These are phyloP conservation scores for Debaryomyces robertsiae DNA, from an alignment of 1,139 yeast genomes.

Conservation along the genomic window DNA sequence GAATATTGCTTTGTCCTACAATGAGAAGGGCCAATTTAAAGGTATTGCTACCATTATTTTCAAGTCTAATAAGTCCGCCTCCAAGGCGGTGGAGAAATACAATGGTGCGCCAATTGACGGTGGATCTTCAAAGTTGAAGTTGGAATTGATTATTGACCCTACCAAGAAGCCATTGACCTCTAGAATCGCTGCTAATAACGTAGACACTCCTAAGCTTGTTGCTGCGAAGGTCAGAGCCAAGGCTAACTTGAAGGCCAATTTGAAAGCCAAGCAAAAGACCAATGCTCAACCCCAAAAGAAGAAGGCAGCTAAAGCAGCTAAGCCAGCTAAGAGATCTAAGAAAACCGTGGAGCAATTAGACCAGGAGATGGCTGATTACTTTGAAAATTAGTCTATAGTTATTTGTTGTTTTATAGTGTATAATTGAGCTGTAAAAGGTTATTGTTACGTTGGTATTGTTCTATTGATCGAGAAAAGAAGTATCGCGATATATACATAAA, in stretches of 20 bases:
- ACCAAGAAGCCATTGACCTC: slow-evolving; percentile 72
- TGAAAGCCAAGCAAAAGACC: slow-evolving; percentile 24
- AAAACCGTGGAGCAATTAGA: slow-evolving; percentile 89
- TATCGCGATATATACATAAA: background rate
- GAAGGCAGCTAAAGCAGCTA: slow-evolving; percentile 49
- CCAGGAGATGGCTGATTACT: slow-evolving; percentile 91
- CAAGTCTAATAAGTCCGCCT: slow-evolving; percentile 66
- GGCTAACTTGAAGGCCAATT: slow-evolving; percentile 24
- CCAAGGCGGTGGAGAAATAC: slow-evolving; percentile 74
- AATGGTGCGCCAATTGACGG: slow-evolving; percentile 94
- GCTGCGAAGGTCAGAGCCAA: slow-evolving; percentile 33
- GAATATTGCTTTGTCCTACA: slow-evolving; percentile 72
- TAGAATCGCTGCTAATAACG: slow-evolving; percentile 61
- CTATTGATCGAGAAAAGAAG: no score
- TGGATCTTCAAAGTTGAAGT: slow-evolving; percentile 74
- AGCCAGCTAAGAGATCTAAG: slow-evolving; percentile 56
- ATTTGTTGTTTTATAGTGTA: slow-evolving; percentile 8
- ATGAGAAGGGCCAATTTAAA: slow-evolving; percentile 85
- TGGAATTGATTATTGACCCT: slow-evolving; percentile 88
- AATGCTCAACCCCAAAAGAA: slow-evolving; percentile 26
- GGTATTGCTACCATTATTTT: slow-evolving; percentile 91
- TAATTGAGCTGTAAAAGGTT: slow-evolving; percentile 6
- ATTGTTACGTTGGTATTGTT: background rate
- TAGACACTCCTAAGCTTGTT: slow-evolving; percentile 20
- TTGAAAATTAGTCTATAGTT: slow-evolving; percentile 30